A percentile compares a stretch with the other conserved stretches of the same genome.
Conservation (phyloP, 1,139 yeast species). For the Blastobotrys aristatus region DNA sequence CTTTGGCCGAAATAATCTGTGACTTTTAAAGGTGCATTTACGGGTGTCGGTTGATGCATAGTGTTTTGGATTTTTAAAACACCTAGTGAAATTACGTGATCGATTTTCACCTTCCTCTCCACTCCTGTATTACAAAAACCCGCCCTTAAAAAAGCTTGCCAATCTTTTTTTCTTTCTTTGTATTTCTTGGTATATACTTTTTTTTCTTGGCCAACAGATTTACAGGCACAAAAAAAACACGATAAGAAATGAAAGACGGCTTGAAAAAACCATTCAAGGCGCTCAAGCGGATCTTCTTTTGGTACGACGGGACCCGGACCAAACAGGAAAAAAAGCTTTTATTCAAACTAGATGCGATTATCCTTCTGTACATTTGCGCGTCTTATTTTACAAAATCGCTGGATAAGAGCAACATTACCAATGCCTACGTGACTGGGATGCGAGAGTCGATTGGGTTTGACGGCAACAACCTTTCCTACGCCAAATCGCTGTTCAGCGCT, state of each 20-base stretch:
- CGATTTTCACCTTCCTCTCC: too few relatives aligned
- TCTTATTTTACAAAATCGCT: slow-evolving; percentile 34
- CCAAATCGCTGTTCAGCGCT: slow-evolving; percentile 54
- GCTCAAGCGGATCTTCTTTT: slow-evolving; percentile 9
- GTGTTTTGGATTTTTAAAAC: background rate
- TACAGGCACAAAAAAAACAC: background rate
- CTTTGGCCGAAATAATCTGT: too few relatives aligned
- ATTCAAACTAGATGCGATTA: slow-evolving; percentile 31
- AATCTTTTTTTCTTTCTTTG: too few relatives aligned
- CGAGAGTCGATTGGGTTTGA: slow-evolving; percentile 39
- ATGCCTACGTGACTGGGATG: slow-evolving; percentile 40
- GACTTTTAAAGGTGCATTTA: too few relatives aligned
- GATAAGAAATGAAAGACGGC: slow-evolving; percentile 10
- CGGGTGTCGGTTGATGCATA: too few relatives aligned
- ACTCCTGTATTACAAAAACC: too few relatives aligned
- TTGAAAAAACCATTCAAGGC: background rate
- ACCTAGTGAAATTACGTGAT: background rate
- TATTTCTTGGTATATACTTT: too few relatives aligned
- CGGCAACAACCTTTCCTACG: slow-evolving; percentile 62
- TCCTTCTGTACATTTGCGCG: slow-evolving; percentile 31
- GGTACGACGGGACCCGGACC: slow-evolving; percentile 34
- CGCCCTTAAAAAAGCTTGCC: too few relatives aligned
- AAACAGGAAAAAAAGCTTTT: slow-evolving; percentile 29
- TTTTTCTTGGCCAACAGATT: too few relatives aligned
- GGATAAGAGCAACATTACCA: slow-evolving; percentile 35